Evolutionary conservation across 1,284 basidiomycete genomes (phyloP), one percentile per base, ranked within the genome.

Genomic region (Serendipita sp.): DNA sequence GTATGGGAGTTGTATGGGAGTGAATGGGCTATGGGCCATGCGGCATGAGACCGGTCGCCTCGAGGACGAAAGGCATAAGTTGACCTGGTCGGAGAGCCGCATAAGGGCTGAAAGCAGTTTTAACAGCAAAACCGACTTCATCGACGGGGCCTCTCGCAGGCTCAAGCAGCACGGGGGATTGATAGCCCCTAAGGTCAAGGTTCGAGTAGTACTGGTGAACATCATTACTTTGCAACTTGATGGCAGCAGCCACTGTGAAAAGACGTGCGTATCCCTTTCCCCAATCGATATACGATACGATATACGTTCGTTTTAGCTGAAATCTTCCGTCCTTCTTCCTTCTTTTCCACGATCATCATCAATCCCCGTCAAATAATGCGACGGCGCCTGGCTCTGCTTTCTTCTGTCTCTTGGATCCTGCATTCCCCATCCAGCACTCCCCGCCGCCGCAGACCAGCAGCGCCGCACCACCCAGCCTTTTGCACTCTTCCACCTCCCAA

Each of bases 1-100:
- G 22, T 22, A 41, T 5, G 38, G 38, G 38, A 41, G 38, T 41
- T 22, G 22, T 22, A 22, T 22, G 22, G 22, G 38, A 41, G 38
- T 41, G 38, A 41, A 41, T 41, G 5, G 38, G 38, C 38, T 41
- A 41, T 41, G 38, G 22, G 38, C 38, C 38, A 41, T 41, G 38
- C 5, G 38, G 38, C 38, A 41, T 6, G 53, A 22, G 53, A 22
- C 22, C 53, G 53, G 53, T 32, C 32, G 53, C 53, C 53, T 58
- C 53, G 53, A 58, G 53, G 53, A 58, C 53, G 53, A 30, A 58
- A 34, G 32, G 53, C 29, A 58, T 58, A 58, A 58, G 53, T 30
- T 22, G 22, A 22, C 22, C 22, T 22, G 22, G 22, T 22, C 22
- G 22, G 34, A n/a, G 17, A 32, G 53, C 15, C 53, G 26, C 38